Evolutionary conservation across 2,329 filamentous ascomycete species (phyloP).

Genomic region (Malbranchea cinnamomea): DNA sequence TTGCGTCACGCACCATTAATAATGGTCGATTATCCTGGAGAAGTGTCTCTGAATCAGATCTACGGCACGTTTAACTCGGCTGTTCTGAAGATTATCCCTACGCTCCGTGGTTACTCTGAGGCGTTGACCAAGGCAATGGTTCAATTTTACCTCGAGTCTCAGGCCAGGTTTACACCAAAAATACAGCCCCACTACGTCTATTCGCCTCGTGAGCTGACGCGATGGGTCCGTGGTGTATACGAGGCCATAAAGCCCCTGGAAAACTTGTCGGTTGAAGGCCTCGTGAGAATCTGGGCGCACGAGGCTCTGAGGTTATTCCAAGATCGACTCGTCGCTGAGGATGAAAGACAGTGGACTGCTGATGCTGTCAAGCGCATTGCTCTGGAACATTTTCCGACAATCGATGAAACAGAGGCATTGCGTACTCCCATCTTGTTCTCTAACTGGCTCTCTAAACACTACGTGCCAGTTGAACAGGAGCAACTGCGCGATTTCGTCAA

Average conservation of each 20-base stretch:
- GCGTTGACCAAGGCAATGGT: constrained; percentile 96
- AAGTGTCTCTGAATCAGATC: constrained; percentile 87
- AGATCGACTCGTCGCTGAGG: constrained; percentile 85
- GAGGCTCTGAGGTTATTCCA: constrained; percentile 94
- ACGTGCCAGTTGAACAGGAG: constrained; percentile 90
- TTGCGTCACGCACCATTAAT: constrained; percentile 92
- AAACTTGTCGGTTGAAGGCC: constrained; percentile 69
- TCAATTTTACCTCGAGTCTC: constrained; percentile 85
- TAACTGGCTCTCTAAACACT: constrained; percentile 98
- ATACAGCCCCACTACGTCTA: constrained; percentile 99
- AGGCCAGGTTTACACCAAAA: constrained; percentile 83
- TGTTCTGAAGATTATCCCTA: constrained; percentile 89
- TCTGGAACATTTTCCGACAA: constrained; percentile 83
- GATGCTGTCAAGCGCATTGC: constrained; percentile 77
- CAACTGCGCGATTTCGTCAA: constrained; percentile 95
- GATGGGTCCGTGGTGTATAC: constrained; percentile 95
- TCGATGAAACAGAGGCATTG: constrained; percentile 77
- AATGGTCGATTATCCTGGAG: constrained; percentile 98
- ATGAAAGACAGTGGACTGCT: constrained; percentile 90
- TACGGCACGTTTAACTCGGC: constrained; percentile 97
- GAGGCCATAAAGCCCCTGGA: constrained; percentile 92
- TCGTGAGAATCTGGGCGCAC: constrained; percentile 95
- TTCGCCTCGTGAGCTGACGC: constrained; percentile 91
- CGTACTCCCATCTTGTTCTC: constrained; percentile 93
- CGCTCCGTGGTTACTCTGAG: constrained; percentile 88